Percentiles rank a stretch among this genome's conserved stretches.
These are phyloP conservation scores for Acanthamoeba sp. DNA, from an alignment of 208 protist species.

Conservation along the genomic window DNA sequence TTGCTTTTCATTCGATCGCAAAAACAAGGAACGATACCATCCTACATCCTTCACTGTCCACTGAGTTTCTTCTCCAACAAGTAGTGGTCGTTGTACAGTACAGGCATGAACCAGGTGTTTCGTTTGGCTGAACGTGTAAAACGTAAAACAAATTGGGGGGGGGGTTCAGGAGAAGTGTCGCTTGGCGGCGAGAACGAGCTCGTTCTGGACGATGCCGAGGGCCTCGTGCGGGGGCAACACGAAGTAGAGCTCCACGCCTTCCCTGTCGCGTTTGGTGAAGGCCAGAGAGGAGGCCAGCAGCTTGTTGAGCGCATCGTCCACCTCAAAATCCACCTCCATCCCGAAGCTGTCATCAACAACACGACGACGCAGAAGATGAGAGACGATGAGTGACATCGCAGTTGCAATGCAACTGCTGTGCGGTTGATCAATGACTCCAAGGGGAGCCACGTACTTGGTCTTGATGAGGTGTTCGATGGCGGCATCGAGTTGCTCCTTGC, in stretches of 20 bases:
- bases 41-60: too few species aligned
- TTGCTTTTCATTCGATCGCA: too few species aligned
- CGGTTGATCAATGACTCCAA: too few species aligned
- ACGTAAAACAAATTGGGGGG: too few species aligned
- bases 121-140: too few species aligned
- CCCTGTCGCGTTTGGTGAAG: neutral
- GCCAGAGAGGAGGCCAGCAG: conserved; percentile 16
- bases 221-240: neutral
- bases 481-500: conserved; percentile 14
- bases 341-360: neutral
- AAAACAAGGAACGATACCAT: too few species aligned
- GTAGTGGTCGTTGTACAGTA: too few species aligned
- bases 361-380: too few species aligned
- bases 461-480: conserved; percentile 66
- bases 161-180: neutral
- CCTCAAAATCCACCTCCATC: conserved; percentile 74
- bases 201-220: neutral
- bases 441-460: neutral
- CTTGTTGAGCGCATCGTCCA: conserved; percentile 62
- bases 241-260: neutral
- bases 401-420: too few species aligned
- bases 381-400: too few species aligned
- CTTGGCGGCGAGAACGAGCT: conserved; percentile 1
- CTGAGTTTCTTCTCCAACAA: too few species aligned
- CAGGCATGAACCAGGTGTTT: too few species aligned